Evolutionary conservation across 1,139 yeast species (phyloP), one percentile per base, ranked within the genome.

Genomic region (Yueomyces sp.): DNA sequence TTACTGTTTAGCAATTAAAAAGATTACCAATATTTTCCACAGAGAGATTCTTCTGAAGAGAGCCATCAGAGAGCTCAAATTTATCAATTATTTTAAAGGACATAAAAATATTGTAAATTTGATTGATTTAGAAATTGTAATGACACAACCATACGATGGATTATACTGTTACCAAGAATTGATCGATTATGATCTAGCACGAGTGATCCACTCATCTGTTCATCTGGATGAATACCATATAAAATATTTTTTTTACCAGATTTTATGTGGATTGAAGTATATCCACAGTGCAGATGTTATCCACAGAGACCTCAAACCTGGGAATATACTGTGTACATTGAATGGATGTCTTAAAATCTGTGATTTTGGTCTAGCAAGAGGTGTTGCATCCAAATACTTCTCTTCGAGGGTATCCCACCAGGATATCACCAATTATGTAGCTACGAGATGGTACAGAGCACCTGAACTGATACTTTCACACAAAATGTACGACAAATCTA

Each of bases 381-480:
- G 94, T 1, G 69, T 81, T 11, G 67, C 73, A 43, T 69, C 69
- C 31, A 65, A 64, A 46, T 73, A 53, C 53, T 60, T 67, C 61
- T 66, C 62, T 50, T 43, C 56, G 49, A 46, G 42, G 27, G 45
- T 47, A n/a, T 45, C 48, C 37, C 45, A 54, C 41, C 41, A 60
- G 53, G 47, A 72, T 65, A 83, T 84, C 40, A 87, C 96, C 3
- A 79, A 79, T 51, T 87, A 87, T 55, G 96, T 89, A 19, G 96
- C 96, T 3, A 89, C 97, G 0, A 67, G 97, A 47, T 89, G 96
- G 96, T 89, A 89, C 57, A 67, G 96, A 42, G 96, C 96, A 0
- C 97, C 97, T 0, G 97, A 89, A 57, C 68, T 89, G 44, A 76
- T 87, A 48, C 66, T 87, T 45, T 75, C 84, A 27, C 72, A 73